Base-by-base conservation (phyloP, 768 basidiomycete species). In the Panaeolus papilionaceus region DNA sequence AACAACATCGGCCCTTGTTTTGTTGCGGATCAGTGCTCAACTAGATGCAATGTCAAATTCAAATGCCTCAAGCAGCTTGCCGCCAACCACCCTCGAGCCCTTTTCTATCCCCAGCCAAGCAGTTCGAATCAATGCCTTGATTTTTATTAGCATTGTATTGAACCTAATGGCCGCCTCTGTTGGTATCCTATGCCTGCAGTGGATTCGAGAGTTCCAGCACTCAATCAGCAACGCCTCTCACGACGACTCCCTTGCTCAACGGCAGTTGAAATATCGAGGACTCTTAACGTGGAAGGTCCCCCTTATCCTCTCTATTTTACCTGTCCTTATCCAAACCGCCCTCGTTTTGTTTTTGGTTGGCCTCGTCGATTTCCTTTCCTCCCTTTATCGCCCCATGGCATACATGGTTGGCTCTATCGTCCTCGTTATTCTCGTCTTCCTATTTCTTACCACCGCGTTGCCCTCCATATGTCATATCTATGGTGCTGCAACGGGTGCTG, bases 291-390 rank as follows among this genome's bases (percentile, higher is more conserved):
- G 77, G 77, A 70, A 71, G 39, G 74, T 76, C 10, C 74, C 73
- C 3, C n/a, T 49, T 4, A 74, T 76, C 39, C 64, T 78, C 4
- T 71, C 72, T 8, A 42, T 71, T 18, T 70, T 75, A 10, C 76
- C 77, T 9, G 64, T 78, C n/a, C 65, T 76, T 1, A 68, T 78
- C 9, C 76, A 77, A 62, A n/a, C 67, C 2, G 67, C 77, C 1
- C 62, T 78, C 14, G 68, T 76, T 3, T 70, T 78, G 18, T 78
- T 78, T 63, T 76, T 76, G 28, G 71, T 71, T 6, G 76, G 76
- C 2, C 38, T 78, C 11, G 62, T 78, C n/a, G 74, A 75, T 23
- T 64, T 76, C 3, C 63, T 76, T 33, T 75, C 74, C 75, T 44
- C 70, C 2, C 61, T 69, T 11, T 69, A 71, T 62, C 42, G 18